These are phyloP conservation scores for Penicillium atrosanguineum DNA, from an alignment of 495 filamentous ascomycete genomes.

Conservation along the genomic window DNA sequence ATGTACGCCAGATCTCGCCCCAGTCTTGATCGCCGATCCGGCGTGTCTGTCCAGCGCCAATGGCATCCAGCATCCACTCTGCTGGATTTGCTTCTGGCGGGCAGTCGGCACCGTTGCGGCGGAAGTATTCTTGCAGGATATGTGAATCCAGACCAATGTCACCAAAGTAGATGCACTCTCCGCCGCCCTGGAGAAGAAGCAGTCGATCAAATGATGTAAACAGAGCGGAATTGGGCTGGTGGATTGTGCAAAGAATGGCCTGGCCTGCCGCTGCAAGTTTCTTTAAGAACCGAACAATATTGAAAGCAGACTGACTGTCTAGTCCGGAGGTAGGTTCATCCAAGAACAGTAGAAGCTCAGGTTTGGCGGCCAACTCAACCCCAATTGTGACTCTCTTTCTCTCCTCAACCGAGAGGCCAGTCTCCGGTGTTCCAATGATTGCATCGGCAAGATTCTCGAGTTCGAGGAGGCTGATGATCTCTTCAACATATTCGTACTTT, in stretches of 20 bases:
- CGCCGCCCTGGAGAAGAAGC: slow-evolving; percentile 62
- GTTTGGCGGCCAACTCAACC: slow-evolving; percentile 83
- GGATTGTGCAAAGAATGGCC: slow-evolving; percentile 88
- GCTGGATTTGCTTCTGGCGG: slow-evolving; percentile 68
- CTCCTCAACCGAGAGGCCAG: slow-evolving; percentile 87
- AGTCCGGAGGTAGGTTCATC: slow-evolving; percentile 91
- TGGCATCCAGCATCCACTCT: slow-evolving; percentile 85
- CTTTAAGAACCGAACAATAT: slow-evolving; percentile 82
- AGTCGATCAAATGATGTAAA: slow-evolving; percentile 79
- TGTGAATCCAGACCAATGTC: slow-evolving; percentile 57
- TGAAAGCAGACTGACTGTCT: slow-evolving; percentile 81
- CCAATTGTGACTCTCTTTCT: slow-evolving; percentile 89
- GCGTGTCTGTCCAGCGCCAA: slow-evolving; percentile 74
- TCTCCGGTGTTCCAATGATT: slow-evolving; percentile 73
- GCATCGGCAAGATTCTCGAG: slow-evolving; percentile 83
- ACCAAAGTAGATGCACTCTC: slow-evolving; percentile 65
- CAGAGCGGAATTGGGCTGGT: slow-evolving; percentile 82
- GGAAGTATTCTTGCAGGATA: slow-evolving; percentile 51
- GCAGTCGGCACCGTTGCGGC: slow-evolving; percentile 45
- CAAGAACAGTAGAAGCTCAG: slow-evolving; percentile 80
- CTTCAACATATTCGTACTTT: slow-evolving; percentile 81
- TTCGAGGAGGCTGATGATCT: slow-evolving; percentile 75
- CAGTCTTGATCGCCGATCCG: slow-evolving; percentile 74
- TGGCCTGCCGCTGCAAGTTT: slow-evolving; percentile 82
- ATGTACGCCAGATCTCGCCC: slow-evolving; percentile 75